Evolutionary conservation across 2,329 filamentous ascomycete genomes (phyloP).

Genomic region (Septoria petroselini): DNA sequence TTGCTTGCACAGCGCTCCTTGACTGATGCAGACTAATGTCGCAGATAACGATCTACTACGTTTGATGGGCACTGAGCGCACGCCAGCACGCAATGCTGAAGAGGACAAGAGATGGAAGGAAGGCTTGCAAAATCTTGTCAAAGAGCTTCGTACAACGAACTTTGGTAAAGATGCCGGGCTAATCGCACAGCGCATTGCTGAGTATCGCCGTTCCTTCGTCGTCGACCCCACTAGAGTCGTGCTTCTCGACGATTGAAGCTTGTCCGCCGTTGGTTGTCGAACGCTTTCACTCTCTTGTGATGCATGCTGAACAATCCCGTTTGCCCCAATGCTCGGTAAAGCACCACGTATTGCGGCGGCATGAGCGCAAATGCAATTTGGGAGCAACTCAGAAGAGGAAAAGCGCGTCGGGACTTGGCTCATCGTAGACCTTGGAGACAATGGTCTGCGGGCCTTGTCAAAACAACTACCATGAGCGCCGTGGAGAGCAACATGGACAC

Average conservation of each 20-base stretch:
- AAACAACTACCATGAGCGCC: too few species aligned
- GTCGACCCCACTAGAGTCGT: slow-evolving; percentile 55
- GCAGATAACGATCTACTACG: slow-evolving; percentile 36
- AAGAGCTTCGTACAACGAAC: slow-evolving; percentile 57
- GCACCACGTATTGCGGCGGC: too few species aligned
- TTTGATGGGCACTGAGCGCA: slow-evolving; percentile 30
- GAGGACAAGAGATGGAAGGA: slow-evolving; percentile 51
- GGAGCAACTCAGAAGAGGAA: too few species aligned
- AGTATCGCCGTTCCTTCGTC: slow-evolving; percentile 63
- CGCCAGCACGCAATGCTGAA: slow-evolving; percentile 29
- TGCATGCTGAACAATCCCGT: too few species aligned
- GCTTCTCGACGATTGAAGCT: slow-evolving; percentile 14
- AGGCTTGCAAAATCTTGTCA: slow-evolving; percentile 61
- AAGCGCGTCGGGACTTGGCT: too few species aligned
- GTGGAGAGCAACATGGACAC: too few species aligned
- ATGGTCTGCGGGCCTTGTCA: too few species aligned
- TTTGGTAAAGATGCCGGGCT: slow-evolving; percentile 61
- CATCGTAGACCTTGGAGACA: too few species aligned
- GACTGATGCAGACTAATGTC: slow-evolving; percentile 33
- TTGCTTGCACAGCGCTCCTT: slow-evolving; percentile 23
- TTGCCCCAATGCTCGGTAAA: too few species aligned
- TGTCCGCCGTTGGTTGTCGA: background rate
- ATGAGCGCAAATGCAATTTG: too few species aligned
- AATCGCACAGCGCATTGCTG: slow-evolving; percentile 65
- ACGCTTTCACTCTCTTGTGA: background rate